Evolutionary conservation across 768 basidiomycete genomes (phyloP), one percentile per base, ranked within the genome.

Genomic region (Lactifluus hygrophoroides): DNA sequence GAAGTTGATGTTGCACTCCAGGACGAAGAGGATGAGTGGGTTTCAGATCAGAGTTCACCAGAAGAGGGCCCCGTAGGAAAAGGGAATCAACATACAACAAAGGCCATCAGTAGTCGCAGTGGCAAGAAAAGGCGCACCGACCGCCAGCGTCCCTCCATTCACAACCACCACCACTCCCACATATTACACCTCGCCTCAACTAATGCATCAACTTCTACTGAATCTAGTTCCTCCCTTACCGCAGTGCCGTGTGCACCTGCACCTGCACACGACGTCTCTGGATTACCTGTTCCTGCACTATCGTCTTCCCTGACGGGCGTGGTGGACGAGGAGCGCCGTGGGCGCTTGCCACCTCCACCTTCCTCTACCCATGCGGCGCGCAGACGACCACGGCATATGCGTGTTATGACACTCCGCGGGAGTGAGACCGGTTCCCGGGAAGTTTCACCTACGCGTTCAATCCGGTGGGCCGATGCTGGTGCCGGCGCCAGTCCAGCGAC

Each of bases 1-100:
- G 64, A 67, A 56, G 55, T 54, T 37, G 58, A 57, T 9, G 44
- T 34, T 27, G 68, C 60, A 35, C 50, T 53, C 28, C 69, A 69
- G 7, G 75, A 77, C 3, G 80, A 78, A 2, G 80, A 81, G 0
- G 85, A 80, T 58, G 82, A 76, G 2, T 86, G 84, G 85, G 76
- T 77, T 17, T 86, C 84, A 6, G 86, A 88, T 48, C 71, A 67
- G 23, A 77, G 76, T 56, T 66, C 67, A 23, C 68, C 63, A 23
- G 62, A 64, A 27, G 53, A 57, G 2, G 49, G 60, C 11, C 23
- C 19, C 5, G 23, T 21, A 3, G 47, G 25, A 28, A 48, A 19
- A 11, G 47, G 13, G 11, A 30, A 37, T 28, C 40, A 27, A 28
- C 51, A 37, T 2, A 11, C 27, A 3, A 11, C 38, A 19, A 32